A percentile compares a stretch with the other conserved stretches of the same genome.
phyloP scores from a whole-genome alignment of 129 eudicot species.

The Saussurea involucrata region DNA sequence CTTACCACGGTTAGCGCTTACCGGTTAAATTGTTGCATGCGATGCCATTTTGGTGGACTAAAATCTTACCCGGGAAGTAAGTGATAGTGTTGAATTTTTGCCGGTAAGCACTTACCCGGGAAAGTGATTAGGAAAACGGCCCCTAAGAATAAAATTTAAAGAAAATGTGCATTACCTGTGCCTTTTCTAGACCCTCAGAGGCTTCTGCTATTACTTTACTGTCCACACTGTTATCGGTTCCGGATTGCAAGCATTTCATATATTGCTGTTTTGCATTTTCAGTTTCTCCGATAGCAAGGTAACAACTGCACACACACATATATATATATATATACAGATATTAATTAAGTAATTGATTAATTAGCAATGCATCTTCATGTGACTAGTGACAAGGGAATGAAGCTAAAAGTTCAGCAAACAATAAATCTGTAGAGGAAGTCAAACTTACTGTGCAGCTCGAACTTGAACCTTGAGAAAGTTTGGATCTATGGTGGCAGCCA shows the following conservation, averaged over 20 bases:
- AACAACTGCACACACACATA: conserved; percentile 54
- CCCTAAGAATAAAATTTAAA: no score
- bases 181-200: conserved; percentile 83
- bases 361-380: background rate
- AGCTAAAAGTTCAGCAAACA: background rate
- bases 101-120: no score
- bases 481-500: conserved; percentile 81
- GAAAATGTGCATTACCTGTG: conserved; percentile 48
- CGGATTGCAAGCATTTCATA: conserved; percentile 62
- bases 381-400: background rate
- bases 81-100: no score
- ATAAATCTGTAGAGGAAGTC: background rate
- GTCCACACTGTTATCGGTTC: conserved; percentile 50
- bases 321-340: background rate
- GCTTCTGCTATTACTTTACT: conserved; percentile 67
- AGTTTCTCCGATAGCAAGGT: conserved; percentile 84
- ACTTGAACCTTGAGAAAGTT: conserved; percentile 70
- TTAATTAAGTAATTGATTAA: background rate
- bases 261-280: conserved; percentile 68
- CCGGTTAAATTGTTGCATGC: no score
- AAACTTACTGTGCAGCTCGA: conserved; percentile 85
- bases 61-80: no score
- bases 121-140: no score
- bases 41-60: no score
- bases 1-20: no score